Percentiles rank a stretch among this genome's conserved stretches.
These are phyloP conservation scores for Thozetella sp. DNA, from an alignment of 495 filamentous ascomycete species.

Conservation along the genomic window DNA sequence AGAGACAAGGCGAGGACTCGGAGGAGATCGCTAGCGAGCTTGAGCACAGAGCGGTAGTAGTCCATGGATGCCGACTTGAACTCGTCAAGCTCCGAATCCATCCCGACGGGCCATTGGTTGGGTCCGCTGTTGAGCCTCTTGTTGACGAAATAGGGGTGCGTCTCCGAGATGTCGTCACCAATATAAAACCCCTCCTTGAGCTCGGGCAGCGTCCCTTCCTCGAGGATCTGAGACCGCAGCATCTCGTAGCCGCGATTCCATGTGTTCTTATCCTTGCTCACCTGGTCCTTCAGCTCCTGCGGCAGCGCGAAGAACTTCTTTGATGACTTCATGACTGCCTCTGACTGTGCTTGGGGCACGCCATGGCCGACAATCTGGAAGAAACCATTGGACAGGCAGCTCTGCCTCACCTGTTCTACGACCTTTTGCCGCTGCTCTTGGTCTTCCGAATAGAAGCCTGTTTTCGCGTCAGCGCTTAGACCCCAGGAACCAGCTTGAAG, in stretches of 20 bases:
- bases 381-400: conserved; percentile 43
- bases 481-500: no score
- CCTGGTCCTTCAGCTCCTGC: conserved; percentile 29
- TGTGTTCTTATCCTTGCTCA: conserved; percentile 28
- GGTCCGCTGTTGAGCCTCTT: conserved; percentile 28
- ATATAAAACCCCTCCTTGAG: conserved; percentile 40
- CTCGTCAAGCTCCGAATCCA: background rate
- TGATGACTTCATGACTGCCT: conserved; percentile 17
- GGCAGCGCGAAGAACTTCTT: conserved; percentile 30
- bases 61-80: background rate
- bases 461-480: no score
- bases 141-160: conserved; percentile 49
- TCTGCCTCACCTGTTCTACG: conserved; percentile 29
- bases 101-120: background rate
- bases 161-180: conserved; percentile 45
- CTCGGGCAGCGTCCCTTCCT: conserved; percentile 33
- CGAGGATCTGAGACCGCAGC: conserved; percentile 20
- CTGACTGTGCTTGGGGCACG: conserved; percentile 26
- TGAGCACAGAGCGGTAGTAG: background rate
- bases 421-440: conserved; percentile 8
- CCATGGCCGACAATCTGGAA: conserved; percentile 52
- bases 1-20: background rate
- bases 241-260: conserved; percentile 39
- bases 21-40: background rate
- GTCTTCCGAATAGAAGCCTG: background rate